Evolutionary conservation across 805 yeast species (phyloP).

Genomic region (Brettanomyces bruxellensis): DNA sequence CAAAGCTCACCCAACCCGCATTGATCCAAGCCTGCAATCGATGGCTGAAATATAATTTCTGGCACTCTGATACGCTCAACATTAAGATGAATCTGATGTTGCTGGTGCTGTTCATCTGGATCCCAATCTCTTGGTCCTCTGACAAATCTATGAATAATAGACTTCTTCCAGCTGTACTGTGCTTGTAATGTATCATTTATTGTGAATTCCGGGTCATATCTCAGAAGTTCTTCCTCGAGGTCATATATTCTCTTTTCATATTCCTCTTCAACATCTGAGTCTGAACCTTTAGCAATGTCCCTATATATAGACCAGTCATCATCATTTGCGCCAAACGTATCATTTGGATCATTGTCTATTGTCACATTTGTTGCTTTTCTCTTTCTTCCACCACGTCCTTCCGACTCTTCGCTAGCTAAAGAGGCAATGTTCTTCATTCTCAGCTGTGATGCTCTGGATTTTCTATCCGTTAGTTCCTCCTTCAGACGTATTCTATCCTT

Average conservation of each 20-base stretch:
- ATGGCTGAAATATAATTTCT: slow-evolving; percentile 86
- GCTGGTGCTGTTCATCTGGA: slow-evolving; percentile 73
- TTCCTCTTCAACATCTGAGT: slow-evolving; percentile 74
- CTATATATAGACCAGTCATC: slow-evolving; percentile 92
- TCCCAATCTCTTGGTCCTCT: slow-evolving; percentile 88
- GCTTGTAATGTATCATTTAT: slow-evolving; percentile 78
- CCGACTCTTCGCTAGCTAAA: slow-evolving; percentile 55
- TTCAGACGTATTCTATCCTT: slow-evolving; percentile 63
- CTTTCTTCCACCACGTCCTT: slow-evolving; percentile 18
- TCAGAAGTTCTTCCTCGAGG: slow-evolving; percentile 68
- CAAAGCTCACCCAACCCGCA: slow-evolving; percentile 83
- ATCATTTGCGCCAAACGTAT: slow-evolving; percentile 90
- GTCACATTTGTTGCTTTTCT: slow-evolving; percentile 51
- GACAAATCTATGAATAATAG: slow-evolving; percentile 70
- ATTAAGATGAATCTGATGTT: slow-evolving; percentile 85
- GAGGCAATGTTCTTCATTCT: slow-evolving; percentile 88
- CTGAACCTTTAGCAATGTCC: slow-evolving; percentile 66
- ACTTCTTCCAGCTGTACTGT: slow-evolving; percentile 77
- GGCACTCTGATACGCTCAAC: slow-evolving; percentile 89
- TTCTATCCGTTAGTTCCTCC: slow-evolving; percentile 77
- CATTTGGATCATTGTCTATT: slow-evolving; percentile 85
- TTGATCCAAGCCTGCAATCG: slow-evolving; percentile 91
- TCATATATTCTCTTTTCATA: slow-evolving; percentile 51
- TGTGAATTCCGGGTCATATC: slow-evolving; percentile 78
- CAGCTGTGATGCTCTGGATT: slow-evolving; percentile 84